These are phyloP conservation scores for Narthecium ossifragum DNA, from an alignment of 106 monocot species.

Conservation along the genomic window DNA sequence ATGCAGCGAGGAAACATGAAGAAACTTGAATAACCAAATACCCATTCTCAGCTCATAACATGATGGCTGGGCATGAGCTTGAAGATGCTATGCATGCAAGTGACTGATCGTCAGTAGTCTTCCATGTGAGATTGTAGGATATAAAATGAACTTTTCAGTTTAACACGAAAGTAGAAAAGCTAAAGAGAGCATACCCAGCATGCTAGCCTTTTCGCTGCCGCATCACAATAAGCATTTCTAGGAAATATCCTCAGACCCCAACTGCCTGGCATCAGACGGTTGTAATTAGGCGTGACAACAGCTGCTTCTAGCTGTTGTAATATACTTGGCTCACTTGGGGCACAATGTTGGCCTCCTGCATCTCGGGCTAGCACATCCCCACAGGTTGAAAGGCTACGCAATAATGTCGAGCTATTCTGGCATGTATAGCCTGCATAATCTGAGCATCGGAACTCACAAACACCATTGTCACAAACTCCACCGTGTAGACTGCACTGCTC, in stretches of 20 bases:
- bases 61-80: too few species aligned
- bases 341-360: slow-evolving; percentile 82
- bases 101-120: too few species aligned
- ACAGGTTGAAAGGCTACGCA: slow-evolving; percentile 79
- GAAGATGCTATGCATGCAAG: too few species aligned
- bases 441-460: slow-evolving; percentile 96
- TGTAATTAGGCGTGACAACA: slow-evolving; percentile 91
- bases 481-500: slow-evolving; percentile 99
- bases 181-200: slow-evolving; percentile 77
- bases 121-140: too few species aligned
- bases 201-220: slow-evolving; percentile 89
- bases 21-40: too few species aligned
- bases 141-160: too few species aligned
- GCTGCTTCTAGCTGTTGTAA: slow-evolving; percentile 90
- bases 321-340: slow-evolving; percentile 82
- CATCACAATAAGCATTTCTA: slow-evolving; percentile 69
- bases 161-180: neutral
- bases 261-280: slow-evolving; percentile 76
- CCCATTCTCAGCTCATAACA: too few species aligned
- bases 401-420: slow-evolving; percentile 77
- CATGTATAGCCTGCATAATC: slow-evolving; percentile 99
- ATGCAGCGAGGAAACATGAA: too few species aligned
- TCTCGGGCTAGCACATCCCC: slow-evolving; percentile 64
- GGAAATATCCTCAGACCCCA: slow-evolving; percentile 61
- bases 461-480: slow-evolving; percentile 95